phyloP scores from a whole-genome alignment of 2,329 filamentous ascomycete species.

The Claviceps capensis region DNA sequence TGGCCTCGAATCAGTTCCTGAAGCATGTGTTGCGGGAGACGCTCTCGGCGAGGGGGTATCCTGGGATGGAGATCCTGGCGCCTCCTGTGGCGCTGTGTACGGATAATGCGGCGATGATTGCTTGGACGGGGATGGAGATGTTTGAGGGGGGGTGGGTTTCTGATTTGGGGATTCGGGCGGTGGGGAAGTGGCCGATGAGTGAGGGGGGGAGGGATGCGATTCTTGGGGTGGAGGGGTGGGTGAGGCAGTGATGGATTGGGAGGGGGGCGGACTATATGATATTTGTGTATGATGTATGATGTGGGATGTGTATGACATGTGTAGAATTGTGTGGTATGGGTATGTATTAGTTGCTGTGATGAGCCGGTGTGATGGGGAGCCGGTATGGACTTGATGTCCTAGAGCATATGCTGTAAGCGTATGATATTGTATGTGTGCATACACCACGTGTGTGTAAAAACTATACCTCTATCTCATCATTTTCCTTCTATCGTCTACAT shows the following conservation, averaged over 20 bases:
- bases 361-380: no score
- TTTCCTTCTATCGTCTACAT: no score
- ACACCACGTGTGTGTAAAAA: no score
- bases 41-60: conserved; percentile 53
- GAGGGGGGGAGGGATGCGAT: conserved; percentile 41
- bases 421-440: no score
- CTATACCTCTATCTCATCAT: no score
- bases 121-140: conserved; percentile 90
- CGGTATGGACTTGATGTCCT: no score
- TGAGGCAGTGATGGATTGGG: conserved; percentile 10
- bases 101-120: conserved; percentile 96
- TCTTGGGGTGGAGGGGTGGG: conserved; percentile 42
- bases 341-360: no score
- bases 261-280: not conserved
- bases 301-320: not conserved
- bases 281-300: not conserved
- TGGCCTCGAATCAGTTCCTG: conserved; percentile 74
- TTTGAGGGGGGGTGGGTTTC: conserved; percentile 62
- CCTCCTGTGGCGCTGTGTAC: conserved; percentile 74
- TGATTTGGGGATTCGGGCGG: conserved; percentile 42
- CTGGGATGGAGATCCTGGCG: conserved; percentile 47
- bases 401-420: no score
- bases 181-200: conserved; percentile 66
- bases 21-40: conserved; percentile 45
- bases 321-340: no score